A percentile compares a stretch with the other conserved stretches of the same genome.
Evolutionary conservation across 2,329 filamentous ascomycete species (phyloP).

Genomic region (Sclerotinia nivalis): DNA sequence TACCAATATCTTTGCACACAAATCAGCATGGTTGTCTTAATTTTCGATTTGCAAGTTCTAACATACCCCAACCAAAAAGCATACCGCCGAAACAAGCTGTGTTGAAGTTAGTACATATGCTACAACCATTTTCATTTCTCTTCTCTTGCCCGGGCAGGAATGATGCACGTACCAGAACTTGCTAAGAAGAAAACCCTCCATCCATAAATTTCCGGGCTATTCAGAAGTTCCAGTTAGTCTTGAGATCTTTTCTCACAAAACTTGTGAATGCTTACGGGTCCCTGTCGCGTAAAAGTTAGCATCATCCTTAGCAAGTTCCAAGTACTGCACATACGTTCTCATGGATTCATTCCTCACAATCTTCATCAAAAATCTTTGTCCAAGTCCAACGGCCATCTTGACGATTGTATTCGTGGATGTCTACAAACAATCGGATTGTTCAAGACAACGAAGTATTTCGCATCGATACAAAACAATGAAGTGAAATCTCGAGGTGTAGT

Average conservation of each 20-base stretch:
- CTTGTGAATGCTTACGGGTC: conserved; percentile 12
- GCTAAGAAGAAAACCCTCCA: conserved; percentile 66
- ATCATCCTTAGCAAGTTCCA: neutral
- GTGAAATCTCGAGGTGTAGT: neutral
- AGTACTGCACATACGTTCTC: conserved; percentile 46
- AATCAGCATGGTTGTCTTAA: neutral
- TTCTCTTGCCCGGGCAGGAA: neutral
- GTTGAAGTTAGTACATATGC: neutral
- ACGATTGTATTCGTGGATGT: neutral
- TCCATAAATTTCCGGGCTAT: conserved; percentile 43
- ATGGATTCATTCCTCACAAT: conserved; percentile 65
- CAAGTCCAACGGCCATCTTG: conserved; percentile 12
- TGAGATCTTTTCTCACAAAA: too few relatives aligned
- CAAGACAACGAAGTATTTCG: neutral
- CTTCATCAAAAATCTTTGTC: conserved; percentile 17
- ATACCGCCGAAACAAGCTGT: conserved; percentile 66
- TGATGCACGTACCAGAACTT: conserved; percentile 41
- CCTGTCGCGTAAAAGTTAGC: conserved; percentile 4
- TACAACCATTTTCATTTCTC: too few relatives aligned
- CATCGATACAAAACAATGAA: neutral
- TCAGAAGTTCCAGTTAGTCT: conserved; percentile 3
- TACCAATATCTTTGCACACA: conserved; percentile 59
- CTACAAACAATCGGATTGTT: neutral
- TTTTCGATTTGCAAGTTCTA: neutral
- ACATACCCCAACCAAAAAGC: conserved; percentile 55